Percentiles rank a stretch among this genome's conserved stretches.
phyloP scores from a whole-genome alignment of 352 stramenopile genomes.

The Phytophthora melonis region DNA sequence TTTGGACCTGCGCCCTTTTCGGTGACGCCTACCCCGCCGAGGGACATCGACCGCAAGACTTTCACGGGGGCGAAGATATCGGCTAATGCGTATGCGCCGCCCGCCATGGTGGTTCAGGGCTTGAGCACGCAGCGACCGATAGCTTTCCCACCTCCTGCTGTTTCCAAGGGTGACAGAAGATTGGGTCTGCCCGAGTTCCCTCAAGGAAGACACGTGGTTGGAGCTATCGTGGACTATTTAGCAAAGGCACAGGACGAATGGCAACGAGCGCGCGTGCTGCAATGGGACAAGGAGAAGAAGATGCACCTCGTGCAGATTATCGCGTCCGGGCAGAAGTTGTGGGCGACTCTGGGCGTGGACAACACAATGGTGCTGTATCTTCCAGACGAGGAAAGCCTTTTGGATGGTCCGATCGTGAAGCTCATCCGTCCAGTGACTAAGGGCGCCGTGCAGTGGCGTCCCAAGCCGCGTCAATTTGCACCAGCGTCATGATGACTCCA shows the following conservation, averaged over 20 bases:
- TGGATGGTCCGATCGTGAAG: constrained; percentile 69
- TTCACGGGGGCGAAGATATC: constrained; percentile 48
- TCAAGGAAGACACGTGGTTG: constrained; percentile 50
- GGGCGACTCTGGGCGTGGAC: constrained; percentile 54
- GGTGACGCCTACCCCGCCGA: constrained; percentile 8
- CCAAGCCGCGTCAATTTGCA: constrained; percentile 76
- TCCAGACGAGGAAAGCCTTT: constrained; percentile 55
- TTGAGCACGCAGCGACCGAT: constrained; percentile 54
- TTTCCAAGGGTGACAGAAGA: constrained; percentile 28
- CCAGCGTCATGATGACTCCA: constrained; percentile 24
- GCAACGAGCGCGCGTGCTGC: constrained; percentile 73
- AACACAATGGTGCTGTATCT: constrained; percentile 83
- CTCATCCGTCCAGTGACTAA: constrained; percentile 68
- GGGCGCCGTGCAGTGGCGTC: constrained; percentile 72
- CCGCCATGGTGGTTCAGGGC: constrained; percentile 51
- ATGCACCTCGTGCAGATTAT: constrained; percentile 81
- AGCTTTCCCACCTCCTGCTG: constrained; percentile 53
- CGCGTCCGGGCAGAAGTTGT: constrained; percentile 65
- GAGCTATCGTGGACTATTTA: constrained; percentile 82
- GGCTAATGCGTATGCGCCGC: constrained; percentile 47
- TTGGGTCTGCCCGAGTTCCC: constrained; percentile 70
- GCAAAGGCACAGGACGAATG: constrained; percentile 74
- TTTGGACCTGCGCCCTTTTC: constrained; percentile 32
- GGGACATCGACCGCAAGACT: constrained; percentile 39
- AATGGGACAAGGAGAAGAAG: constrained; percentile 70